phyloP scores from a whole-genome alignment of 2,329 filamentous ascomycete species.

The Clonostachys chloroleuca region DNA sequence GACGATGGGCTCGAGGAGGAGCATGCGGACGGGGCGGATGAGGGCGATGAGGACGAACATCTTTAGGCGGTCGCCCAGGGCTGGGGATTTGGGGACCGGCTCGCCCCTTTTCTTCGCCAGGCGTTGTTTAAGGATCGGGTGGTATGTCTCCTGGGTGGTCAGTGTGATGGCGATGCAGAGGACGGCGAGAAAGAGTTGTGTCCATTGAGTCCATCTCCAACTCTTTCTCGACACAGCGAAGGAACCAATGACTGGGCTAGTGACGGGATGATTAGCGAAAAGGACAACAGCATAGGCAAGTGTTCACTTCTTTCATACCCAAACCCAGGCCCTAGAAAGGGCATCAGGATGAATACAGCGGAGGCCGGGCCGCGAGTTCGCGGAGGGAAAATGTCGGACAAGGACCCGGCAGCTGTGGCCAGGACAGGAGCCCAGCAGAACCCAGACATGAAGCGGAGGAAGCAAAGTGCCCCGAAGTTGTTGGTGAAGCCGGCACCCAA shows the following conservation, averaged over 20 bases:
- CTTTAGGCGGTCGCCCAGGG: slow-evolving; percentile 14
- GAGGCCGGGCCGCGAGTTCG: slow-evolving; percentile 35
- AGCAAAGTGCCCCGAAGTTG: slow-evolving; percentile 42
- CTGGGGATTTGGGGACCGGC: slow-evolving; percentile 11
- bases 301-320: slow-evolving; percentile 27
- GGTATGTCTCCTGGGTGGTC: slow-evolving; percentile 51
- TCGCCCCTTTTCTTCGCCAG: slow-evolving; percentile 27
- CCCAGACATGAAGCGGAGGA: slow-evolving; percentile 53
- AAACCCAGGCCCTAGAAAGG: slow-evolving; percentile 47
- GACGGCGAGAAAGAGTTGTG: slow-evolving; percentile 38
- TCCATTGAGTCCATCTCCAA: slow-evolving; percentile 52
- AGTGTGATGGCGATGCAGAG: slow-evolving; percentile 26
- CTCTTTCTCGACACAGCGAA: slow-evolving; percentile 37
- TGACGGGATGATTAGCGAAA: slow-evolving; percentile 5
- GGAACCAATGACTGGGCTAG: slow-evolving; percentile 40
- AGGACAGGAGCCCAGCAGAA: slow-evolving; percentile 44
- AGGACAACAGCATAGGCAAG: not conserved
- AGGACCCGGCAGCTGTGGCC: slow-evolving; percentile 41
- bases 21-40: slow-evolving; percentile 50
- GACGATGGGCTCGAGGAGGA: slow-evolving; percentile 60
- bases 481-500: slow-evolving; percentile 48
- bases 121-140: slow-evolving; percentile 39
- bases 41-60: slow-evolving; percentile 35
- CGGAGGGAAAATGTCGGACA: slow-evolving; percentile 41
- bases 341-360: slow-evolving; percentile 41